These are phyloP conservation scores for Castanea sativa DNA, from an alignment of 306 rosid genomes.

Conservation along the genomic window DNA sequence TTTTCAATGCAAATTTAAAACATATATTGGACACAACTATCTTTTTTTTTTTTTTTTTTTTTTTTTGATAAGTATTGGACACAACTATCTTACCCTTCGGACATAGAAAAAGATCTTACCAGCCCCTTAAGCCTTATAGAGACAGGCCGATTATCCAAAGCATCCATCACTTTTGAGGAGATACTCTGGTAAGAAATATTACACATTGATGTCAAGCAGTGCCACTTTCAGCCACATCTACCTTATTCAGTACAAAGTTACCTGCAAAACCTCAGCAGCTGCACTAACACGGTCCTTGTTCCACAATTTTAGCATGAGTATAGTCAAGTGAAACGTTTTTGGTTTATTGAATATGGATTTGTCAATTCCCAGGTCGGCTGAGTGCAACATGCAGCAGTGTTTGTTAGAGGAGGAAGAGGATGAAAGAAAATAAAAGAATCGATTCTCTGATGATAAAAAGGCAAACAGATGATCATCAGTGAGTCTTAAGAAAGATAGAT, in stretches of 20 bases:
- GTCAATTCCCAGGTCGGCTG: slow-evolving; percentile 67
- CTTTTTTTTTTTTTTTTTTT: not conserved
- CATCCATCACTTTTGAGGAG: slow-evolving; percentile 67
- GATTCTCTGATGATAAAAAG: slow-evolving; percentile 1
- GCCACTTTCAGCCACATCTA: slow-evolving; percentile 17
- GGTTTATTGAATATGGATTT: slow-evolving; percentile 85
- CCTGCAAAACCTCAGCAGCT: slow-evolving; percentile 78
- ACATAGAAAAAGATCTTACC: slow-evolving; percentile 47
- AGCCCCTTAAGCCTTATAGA: slow-evolving; percentile 71
- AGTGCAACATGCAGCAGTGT: slow-evolving; percentile 26
- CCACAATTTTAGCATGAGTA: slow-evolving; percentile 96
- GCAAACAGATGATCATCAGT: not conserved
- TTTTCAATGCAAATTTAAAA: slow-evolving; percentile 11
- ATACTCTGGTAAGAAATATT: slow-evolving; percentile 48
- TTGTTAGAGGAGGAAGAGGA: slow-evolving; percentile 3
- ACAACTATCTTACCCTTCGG: not conserved
- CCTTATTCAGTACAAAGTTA: slow-evolving; percentile 23
- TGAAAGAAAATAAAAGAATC: slow-evolving; percentile 3
- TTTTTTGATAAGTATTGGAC: not conserved
- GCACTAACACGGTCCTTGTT: slow-evolving; percentile 72
- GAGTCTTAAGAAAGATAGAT: slow-evolving; percentile 10
- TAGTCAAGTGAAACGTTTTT: slow-evolving; percentile 81
- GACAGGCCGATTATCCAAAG: slow-evolving; percentile 71
- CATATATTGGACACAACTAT: not conserved
- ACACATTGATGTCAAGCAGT: slow-evolving; percentile 21